These are phyloP conservation scores for Volvox carteri DNA, from an alignment of 163 green algal genomes.

Conservation along the genomic window DNA sequence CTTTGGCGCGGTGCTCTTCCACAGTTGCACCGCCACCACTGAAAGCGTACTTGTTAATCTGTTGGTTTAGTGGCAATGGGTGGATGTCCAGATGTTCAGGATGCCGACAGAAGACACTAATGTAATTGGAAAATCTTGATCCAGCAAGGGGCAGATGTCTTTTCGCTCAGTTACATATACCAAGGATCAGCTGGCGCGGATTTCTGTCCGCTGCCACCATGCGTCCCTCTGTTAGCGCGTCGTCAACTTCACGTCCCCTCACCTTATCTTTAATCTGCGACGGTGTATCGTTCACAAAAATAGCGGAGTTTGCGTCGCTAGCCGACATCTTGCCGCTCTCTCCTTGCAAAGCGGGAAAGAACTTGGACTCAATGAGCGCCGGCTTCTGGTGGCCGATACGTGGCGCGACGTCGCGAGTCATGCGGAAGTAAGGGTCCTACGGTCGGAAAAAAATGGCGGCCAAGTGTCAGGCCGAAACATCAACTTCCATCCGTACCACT, in stretches of 20 bases:
- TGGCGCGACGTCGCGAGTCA: constrained; percentile 96
- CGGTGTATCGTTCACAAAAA: constrained; percentile 96
- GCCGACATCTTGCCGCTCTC: constrained; percentile 98
- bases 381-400: constrained; percentile 94
- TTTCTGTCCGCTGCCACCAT: too few species aligned
- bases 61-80: too few species aligned
- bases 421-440: constrained; percentile 99
- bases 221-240: too few species aligned
- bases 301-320: constrained; percentile 89
- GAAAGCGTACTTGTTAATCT: constrained; percentile 97
- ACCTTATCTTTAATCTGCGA: constrained; percentile 97
- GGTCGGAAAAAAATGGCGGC: not conserved
- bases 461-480: too few species aligned
- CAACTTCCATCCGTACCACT: too few species aligned
- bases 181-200: too few species aligned
- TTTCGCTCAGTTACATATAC: too few species aligned
- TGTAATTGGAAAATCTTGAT: too few species aligned
- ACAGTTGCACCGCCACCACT: constrained; percentile 90
- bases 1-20: constrained; percentile 91
- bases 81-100: too few species aligned
- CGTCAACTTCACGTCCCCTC: not conserved
- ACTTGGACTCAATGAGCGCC: constrained; percentile 96
- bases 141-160: too few species aligned
- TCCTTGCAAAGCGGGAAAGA: constrained; percentile 97
- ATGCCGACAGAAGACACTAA: too few species aligned